Evolutionary conservation across 169 alveolate genomes (phyloP).

Genomic region (Eimeria acervulina): DNA sequence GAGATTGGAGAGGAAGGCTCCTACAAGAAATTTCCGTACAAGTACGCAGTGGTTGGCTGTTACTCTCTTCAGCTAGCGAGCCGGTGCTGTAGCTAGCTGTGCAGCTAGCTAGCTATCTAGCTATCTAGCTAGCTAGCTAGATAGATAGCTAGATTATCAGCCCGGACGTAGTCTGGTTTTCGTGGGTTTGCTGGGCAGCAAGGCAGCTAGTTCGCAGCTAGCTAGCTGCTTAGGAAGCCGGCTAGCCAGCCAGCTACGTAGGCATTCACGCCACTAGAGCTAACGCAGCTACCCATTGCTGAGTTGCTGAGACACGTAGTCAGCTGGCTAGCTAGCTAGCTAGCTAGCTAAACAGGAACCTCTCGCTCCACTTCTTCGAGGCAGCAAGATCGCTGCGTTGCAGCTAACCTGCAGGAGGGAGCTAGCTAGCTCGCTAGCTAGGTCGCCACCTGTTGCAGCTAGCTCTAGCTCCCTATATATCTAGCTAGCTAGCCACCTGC

Average conservation of each 20-base stretch:
- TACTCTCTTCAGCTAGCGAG: not conserved
- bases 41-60: not conserved
- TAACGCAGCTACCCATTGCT: too few species aligned
- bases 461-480: too few species aligned
- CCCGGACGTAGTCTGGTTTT: not conserved
- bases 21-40: slow-evolving; percentile 75
- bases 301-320: not conserved
- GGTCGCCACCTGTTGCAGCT: too few species aligned
- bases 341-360: not conserved
- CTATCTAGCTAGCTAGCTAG: not conserved
- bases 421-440: not conserved
- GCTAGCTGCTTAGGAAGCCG: slow-evolving; percentile 2
- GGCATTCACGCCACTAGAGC: not conserved
- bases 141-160: too few species aligned
- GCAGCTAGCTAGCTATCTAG: not conserved
- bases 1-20: slow-evolving; percentile 90
- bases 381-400: too few species aligned
- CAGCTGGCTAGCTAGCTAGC: not conserved
- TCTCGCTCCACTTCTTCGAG: not conserved
- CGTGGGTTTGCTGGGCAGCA: not conserved
- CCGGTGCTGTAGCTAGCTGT: not conserved
- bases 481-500: slow-evolving; percentile 10
- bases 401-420: not conserved
- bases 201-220: not conserved
- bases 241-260: not conserved